Conservation (phyloP, 2,329 filamentous ascomycete genomes). For the Trichophaea hybrida region DNA sequence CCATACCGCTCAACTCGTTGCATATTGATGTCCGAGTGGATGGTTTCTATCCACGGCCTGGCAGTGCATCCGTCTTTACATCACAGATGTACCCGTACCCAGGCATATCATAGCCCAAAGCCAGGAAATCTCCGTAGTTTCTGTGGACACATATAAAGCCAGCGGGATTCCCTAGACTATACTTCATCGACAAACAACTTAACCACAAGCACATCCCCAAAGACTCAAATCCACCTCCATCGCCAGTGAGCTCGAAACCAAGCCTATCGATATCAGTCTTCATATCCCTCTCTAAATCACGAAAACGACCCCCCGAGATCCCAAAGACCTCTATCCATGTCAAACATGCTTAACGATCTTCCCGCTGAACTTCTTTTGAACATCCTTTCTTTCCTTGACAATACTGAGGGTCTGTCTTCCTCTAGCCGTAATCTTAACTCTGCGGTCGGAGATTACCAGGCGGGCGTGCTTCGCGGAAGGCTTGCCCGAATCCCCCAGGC, state of each 20-base stretch:
- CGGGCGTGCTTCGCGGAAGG: slow-evolving; percentile 10
- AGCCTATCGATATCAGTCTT: neutral
- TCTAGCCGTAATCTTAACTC: slow-evolving; percentile 15
- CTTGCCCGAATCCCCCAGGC: slow-evolving; percentile 17
- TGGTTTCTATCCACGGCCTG: neutral
- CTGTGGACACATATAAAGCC: neutral
- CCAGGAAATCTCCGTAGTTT: neutral
- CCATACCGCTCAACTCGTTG: neutral
- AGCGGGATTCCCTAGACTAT: neutral
- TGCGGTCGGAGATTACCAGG: slow-evolving; percentile 14
- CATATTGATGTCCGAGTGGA: neutral
- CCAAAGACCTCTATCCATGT: neutral
- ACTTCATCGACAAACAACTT: neutral
- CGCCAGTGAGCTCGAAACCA: neutral
- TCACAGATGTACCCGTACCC: neutral
- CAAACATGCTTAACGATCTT: slow-evolving; percentile 14
- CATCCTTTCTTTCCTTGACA: slow-evolving; percentile 21
- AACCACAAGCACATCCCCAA: neutral
- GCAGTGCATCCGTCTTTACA: neutral
- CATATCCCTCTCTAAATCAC: neutral
- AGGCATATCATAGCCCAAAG: neutral
- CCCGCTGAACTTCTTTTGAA: slow-evolving; percentile 22
- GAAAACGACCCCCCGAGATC: neutral
- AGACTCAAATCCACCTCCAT: neutral
- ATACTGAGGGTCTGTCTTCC: slow-evolving; percentile 17